These are phyloP conservation scores for Nicotiana paniculata DNA, from an alignment of 257 asterid species.

Conservation along the genomic window DNA sequence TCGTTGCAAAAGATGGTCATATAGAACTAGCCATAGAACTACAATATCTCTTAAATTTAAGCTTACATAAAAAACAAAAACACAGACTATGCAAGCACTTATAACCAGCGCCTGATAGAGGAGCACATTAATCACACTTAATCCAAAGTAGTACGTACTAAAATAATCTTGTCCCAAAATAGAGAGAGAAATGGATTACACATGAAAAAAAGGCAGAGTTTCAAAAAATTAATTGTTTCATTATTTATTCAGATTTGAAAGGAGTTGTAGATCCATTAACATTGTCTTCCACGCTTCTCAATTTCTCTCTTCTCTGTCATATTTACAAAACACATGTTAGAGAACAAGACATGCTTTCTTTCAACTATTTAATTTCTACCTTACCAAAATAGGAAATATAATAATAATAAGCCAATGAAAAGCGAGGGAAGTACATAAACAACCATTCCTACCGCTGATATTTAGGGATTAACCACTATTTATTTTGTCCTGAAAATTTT, in stretches of 20 bases:
- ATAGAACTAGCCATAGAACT: not conserved
- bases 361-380: no score
- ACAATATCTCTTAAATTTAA: not conserved
- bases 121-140: not conserved
- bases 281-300: not conserved
- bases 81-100: conserved; percentile 6
- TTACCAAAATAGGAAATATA: not conserved
- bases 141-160: not conserved
- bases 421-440: no score
- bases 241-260: conserved; percentile 5
- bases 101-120: not conserved
- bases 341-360: not conserved
- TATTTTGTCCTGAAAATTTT: no score
- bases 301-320: conserved; percentile 12
- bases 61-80: not conserved
- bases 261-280: not conserved
- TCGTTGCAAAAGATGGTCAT: not conserved
- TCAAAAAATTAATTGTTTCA: not conserved
- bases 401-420: not conserved
- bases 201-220: not conserved
- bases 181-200: not conserved
- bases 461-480: no score
- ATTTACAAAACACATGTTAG: not conserved
- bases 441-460: no score
- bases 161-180: not conserved